Percentiles rank a stretch among this genome's conserved stretches.
Conservation (phyloP, 1,284 basidiomycete species). For the Ustilago trichophora region DNA sequence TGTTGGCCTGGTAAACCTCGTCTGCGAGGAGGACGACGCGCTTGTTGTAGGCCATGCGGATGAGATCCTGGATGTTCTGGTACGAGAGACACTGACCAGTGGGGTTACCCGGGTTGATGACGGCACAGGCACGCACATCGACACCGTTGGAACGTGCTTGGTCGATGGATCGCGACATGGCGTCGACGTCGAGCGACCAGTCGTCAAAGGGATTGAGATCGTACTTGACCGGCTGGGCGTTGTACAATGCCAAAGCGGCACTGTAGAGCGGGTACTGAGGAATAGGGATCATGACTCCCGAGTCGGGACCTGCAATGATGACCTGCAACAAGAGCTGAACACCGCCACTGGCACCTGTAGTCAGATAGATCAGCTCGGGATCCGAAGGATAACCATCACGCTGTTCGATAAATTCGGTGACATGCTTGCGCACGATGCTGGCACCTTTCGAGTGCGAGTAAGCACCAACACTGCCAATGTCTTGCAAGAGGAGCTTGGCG, state of each 20-base stretch:
- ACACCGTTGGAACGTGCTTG: conserved; percentile 75
- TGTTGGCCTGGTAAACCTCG: conserved; percentile 65
- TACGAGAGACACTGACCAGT: conserved; percentile 60
- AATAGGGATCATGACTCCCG: conserved; percentile 91
- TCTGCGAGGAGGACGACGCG: conserved; percentile 62
- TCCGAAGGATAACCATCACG: conserved; percentile 74
- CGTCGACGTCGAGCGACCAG: conserved; percentile 84
- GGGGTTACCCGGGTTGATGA: conserved; percentile 66
- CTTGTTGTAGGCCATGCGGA: conserved; percentile 60
- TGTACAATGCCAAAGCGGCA: conserved; percentile 86
- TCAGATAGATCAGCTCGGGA: conserved; percentile 90
- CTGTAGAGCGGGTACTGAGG: conserved; percentile 98
- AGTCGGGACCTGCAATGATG: conserved; percentile 74
- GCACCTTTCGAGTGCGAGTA: conserved; percentile 97
- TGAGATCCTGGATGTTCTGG: conserved; percentile 58
- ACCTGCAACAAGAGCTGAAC: conserved; percentile 87
- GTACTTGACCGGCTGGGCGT: conserved; percentile 85
- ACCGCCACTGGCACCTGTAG: conserved; percentile 89
- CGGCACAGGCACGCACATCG: conserved; percentile 59
- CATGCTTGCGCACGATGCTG: conserved; percentile 83
- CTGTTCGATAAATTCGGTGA: conserved; percentile 84
- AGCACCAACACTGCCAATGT: conserved; percentile 92
- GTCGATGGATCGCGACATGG: conserved; percentile 76
- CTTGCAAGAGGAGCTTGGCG: conserved; percentile 79
- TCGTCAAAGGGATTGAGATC: conserved; percentile 82